A percentile compares a stretch with the other conserved stretches of the same genome.
Evolutionary conservation across 352 stramenopile genomes (phyloP).

Genomic region (Globisporangium barbulae): DNA sequence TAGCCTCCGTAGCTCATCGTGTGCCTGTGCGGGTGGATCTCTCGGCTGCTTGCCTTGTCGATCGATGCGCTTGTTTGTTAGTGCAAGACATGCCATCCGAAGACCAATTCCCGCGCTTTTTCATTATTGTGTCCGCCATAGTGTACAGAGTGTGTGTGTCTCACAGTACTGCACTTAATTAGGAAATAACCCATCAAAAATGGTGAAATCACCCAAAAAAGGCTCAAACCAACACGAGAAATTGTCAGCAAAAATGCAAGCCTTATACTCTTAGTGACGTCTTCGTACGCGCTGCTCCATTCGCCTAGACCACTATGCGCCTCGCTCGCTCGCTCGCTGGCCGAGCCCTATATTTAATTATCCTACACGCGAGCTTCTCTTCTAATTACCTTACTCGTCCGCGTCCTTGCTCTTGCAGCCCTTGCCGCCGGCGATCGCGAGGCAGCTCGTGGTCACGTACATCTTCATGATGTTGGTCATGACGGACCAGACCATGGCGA

Average conservation of each 20-base stretch:
- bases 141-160: not conserved
- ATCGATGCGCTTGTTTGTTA: not conserved
- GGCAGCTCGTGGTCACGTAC: constrained; percentile 23
- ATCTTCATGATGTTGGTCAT: constrained; percentile 29
- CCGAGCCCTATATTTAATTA: not conserved
- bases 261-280: not conserved
- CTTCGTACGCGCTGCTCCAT: too few species aligned
- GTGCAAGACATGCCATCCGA: too few species aligned
- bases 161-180: not conserved
- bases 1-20: constrained; percentile 69
- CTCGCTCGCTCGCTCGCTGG: not conserved
- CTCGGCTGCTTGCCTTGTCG: not conserved
- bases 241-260: not conserved
- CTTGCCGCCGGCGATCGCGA: constrained; percentile 19
- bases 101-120: constrained; percentile 6
- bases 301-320: not conserved
- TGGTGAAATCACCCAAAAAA: too few species aligned
- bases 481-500: constrained; percentile 28
- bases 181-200: too few species aligned
- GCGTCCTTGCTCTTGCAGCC: constrained; percentile 14
- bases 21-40: not conserved
- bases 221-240: too few species aligned
- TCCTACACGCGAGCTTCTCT: constrained; percentile 1
- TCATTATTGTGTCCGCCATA: not conserved
- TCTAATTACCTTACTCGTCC: not conserved